Evolutionary conservation across 345 rosid species (phyloP).

Genomic region (Psidium friedrichsthalianum): DNA sequence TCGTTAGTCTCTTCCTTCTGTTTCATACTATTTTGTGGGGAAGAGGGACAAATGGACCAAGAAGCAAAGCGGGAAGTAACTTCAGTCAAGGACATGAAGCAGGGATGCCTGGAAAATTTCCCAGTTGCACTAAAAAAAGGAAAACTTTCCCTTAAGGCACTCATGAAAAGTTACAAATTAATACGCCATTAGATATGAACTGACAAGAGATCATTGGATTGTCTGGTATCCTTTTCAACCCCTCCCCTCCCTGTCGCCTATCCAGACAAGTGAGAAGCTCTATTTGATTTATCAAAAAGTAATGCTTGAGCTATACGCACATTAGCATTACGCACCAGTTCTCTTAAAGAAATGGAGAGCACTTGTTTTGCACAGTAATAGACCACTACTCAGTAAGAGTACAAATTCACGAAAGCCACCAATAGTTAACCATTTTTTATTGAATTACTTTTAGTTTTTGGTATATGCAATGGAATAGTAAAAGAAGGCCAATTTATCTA

Average conservation of each 20-base stretch:
- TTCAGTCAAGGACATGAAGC: neutral
- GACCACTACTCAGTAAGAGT: neutral
- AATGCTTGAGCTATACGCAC: neutral
- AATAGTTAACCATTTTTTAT: neutral
- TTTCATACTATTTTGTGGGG: neutral
- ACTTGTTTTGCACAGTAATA: neutral
- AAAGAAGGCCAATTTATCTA: neutral
- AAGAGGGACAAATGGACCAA: neutral
- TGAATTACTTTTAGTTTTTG: neutral
- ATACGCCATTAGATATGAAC: neutral
- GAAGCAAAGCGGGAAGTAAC: neutral
- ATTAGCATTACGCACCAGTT: neutral
- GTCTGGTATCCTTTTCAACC: neutral
- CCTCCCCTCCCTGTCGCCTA: neutral
- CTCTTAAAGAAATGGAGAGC: neutral
- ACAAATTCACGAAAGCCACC: neutral
- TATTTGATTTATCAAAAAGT: neutral
- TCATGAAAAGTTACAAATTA: neutral
- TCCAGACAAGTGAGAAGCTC: neutral
- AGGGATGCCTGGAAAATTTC: neutral
- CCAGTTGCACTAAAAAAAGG: neutral
- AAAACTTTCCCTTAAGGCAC: neutral
- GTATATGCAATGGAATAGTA: neutral
- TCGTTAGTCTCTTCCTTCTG: conserved; percentile 10
- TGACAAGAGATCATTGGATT: neutral